Evolutionary conservation across 306 rosid species (phyloP).

Genomic region (Hippophae gyantsensis): DNA sequence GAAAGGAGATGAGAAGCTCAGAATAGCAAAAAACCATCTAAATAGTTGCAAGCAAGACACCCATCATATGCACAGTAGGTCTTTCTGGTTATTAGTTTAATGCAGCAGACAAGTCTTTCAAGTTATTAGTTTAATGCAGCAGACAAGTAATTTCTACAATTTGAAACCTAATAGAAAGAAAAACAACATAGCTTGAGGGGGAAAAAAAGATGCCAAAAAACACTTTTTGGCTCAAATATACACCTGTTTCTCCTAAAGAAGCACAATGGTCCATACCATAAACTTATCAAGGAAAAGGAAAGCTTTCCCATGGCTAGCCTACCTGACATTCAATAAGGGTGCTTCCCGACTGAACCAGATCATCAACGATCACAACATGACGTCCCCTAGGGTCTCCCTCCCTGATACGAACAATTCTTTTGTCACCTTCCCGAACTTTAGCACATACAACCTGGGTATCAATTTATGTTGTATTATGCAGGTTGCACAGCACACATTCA

Average conservation of each 20-base stretch:
- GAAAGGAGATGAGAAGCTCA: constrained; percentile 20
- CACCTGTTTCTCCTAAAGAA: no score
- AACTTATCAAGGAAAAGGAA: background rate
- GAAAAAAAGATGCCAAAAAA: no score
- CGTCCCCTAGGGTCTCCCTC: constrained; percentile 87
- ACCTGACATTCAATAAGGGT: constrained; percentile 97
- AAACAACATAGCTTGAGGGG: no score
- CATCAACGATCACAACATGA: constrained; percentile 93
- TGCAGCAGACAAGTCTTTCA: no score
- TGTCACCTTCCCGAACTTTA: constrained; percentile 96
- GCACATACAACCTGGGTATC: constrained; percentile 79
- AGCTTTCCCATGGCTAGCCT: constrained; percentile 8
- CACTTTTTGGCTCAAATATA: no score
- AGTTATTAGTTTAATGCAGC: no score
- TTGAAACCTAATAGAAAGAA: no score
- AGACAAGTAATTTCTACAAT: no score
- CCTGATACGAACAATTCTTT: constrained; percentile 78
- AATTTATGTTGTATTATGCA: constrained; percentile 6
- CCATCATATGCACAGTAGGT: no score
- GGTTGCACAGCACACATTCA: background rate
- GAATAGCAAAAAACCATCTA: background rate
- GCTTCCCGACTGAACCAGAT: constrained; percentile 97
- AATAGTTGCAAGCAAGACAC: no score
- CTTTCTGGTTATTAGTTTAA: no score
- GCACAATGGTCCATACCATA: no score